Base-by-base conservation (phyloP, 345 rosid genomes). In the Noccaea caerulescens region DNA sequence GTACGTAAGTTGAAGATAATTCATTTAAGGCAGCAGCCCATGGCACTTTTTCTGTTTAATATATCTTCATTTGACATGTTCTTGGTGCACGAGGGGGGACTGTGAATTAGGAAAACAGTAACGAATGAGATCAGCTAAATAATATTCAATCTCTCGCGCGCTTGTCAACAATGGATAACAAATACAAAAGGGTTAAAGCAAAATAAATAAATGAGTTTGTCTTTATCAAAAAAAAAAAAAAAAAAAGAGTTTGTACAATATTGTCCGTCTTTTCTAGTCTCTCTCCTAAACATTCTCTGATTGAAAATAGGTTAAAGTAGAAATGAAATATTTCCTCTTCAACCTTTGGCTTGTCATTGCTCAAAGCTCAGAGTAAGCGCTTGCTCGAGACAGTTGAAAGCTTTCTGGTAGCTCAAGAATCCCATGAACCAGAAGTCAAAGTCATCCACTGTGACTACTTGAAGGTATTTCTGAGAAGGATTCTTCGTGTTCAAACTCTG, bases 381-480 rank as follows among this genome's bases (percentile, higher is more conserved):
- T 43, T 79, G 86, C 70, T 85, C 87, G 51, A 92, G 85, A 60
- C 64, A 58, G 55, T 80, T 82, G 71, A 82, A 76, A 63, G 96
- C 85, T 77, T 85, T 93, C 65, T 85, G 79, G 59, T 82, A 75
- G 53, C 86, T 90, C 60, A 86, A 62, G 82, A 93, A 90, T 0
- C 98, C 96, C 92, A 90, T 88, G 53, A 90, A 88, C 98, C 97
- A 90, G 85, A 93, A 93, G 37, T 93, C 96, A 65, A 86, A 90
- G 68, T 62, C 76, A 69, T 93, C 97, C 2, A 79, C 82, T 0
- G 92, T 93, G 2, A 80, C 82, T 34, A 90, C 68, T 77, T 92
- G 86, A 32, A 87, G 71, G 78, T 84, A 90, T 80, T 90, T 90
- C 38, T 88, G 82, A 7, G 91, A 84, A 56, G 96, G 93, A 27